A percentile compares a stretch with the other conserved stretches of the same genome.
phyloP scores from a whole-genome alignment of 257 asterid species.

The Eustoma russellianum region DNA sequence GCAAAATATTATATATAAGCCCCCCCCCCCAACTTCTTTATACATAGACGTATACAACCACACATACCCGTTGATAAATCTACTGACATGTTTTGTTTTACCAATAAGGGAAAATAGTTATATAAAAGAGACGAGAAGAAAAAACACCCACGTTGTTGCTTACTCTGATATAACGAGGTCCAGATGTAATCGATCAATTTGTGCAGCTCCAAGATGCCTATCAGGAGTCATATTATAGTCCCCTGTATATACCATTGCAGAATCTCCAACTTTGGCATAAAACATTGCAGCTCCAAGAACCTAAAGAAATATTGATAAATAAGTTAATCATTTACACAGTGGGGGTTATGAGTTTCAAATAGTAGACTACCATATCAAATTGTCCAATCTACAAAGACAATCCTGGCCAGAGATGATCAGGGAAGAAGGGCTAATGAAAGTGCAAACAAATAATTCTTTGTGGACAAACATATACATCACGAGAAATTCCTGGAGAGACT shows the following conservation, averaged over 20 bases:
- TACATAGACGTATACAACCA: background rate
- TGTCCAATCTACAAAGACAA: too few relatives aligned
- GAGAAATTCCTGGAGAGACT: too few relatives aligned
- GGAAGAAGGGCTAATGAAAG: too few relatives aligned
- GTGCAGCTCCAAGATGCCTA: constrained; percentile 98
- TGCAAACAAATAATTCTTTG: too few relatives aligned
- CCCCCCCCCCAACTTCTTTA: background rate
- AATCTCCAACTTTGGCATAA: constrained; percentile 90
- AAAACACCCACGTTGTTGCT: constrained; percentile 9
- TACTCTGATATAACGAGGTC: constrained; percentile 94
- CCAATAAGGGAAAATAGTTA: background rate
- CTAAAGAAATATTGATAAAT: constrained; percentile 19
- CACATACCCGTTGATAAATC: background rate
- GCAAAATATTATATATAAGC: too few relatives aligned
- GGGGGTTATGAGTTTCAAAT: too few relatives aligned
- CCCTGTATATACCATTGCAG: constrained; percentile 82
- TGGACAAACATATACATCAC: too few relatives aligned
- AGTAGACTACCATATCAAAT: too few relatives aligned
- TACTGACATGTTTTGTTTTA: too few relatives aligned
- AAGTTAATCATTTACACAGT: background rate
- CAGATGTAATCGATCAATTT: constrained; percentile 67
- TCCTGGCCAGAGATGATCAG: too few relatives aligned
- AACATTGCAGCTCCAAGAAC: constrained; percentile 99
- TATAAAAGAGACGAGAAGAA: background rate
- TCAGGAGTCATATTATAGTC: constrained; percentile 94